Base-by-base conservation (phyloP, 164 flowering plant genomes). In the Nelumbo lutea region DNA sequence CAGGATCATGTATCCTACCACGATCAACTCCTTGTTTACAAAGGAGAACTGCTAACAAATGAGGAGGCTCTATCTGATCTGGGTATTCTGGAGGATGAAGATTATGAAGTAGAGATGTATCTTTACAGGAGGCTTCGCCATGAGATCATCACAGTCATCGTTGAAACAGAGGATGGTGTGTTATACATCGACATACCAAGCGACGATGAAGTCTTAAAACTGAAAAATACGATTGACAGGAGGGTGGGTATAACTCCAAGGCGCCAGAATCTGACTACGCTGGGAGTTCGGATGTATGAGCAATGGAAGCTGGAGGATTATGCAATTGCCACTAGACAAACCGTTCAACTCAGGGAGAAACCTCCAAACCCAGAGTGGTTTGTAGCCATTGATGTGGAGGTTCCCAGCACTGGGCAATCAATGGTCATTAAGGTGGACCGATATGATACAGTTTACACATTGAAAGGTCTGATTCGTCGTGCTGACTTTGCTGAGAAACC, bases 391-490 rank as follows among this genome's bases (percentile, higher is more conserved):
- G 9, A 41, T 13, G 51, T 62, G 2, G 15, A 4, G 13, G 38
- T 62, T 45, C 48, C 9, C 1, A 43, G 11, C 39, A 44, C 50
- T 11, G 52, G n/a, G 11, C 4, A 13, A 3, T 27, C 11, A 2
- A 44, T 44, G 65, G 47, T 4, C 4, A 5, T 62, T 15, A 9
- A 13, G 52, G 65, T 62, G 40, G 50, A 41, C 1, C 51, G 45
- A 13, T 6, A 44, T 62, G 65, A 62, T 45, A 62, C 65, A 2
- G 52, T 62, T 14, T 62, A 62, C 6, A 62, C 65, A n/a, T 62
- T 62, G 51, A 51, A 62, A 44, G 65, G 65, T 9, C 44, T 44
- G 11, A 10, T 45, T 5, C 65, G 65, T 43, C 27, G 51, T 1
- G 51, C 6, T 6, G 65, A 52, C 15, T 62, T 62, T 14, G 51